Evolutionary conservation across 2,329 filamentous ascomycete genomes (phyloP).

Genomic region (Phialophora verrucosa): DNA sequence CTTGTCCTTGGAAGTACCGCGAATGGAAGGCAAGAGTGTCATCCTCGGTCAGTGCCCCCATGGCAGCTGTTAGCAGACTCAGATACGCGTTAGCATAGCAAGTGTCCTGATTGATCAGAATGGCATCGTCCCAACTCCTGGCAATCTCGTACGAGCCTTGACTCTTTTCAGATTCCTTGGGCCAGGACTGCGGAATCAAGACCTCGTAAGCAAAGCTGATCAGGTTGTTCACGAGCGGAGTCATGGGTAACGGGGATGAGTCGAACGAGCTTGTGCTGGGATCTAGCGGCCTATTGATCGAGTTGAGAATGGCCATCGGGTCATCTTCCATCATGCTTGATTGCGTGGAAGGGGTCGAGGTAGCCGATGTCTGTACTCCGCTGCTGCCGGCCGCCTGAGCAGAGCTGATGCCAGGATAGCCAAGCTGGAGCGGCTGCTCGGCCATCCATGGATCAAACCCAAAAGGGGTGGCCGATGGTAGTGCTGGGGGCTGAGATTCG

Average conservation of each 20-base stretch:
- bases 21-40: conserved; percentile 32
- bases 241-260: conserved; percentile 16
- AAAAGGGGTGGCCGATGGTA: conserved; percentile 20
- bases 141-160: conserved; percentile 32
- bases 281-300: conserved; percentile 22
- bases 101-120: conserved; percentile 32
- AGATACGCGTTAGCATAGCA: conserved; percentile 37
- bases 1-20: conserved; percentile 36
- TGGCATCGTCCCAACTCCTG: conserved; percentile 33
- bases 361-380: conserved; percentile 20
- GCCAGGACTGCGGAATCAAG: conserved; percentile 36
- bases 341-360: conserved; percentile 30
- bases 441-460: conserved; percentile 34
- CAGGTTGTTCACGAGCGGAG: conserved; percentile 31
- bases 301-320: conserved; percentile 16
- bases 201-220: conserved; percentile 36
- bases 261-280: conserved; percentile 23
- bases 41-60: conserved; percentile 30
- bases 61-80: conserved; percentile 33
- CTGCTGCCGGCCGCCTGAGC: conserved; percentile 21
- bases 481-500: conserved; percentile 18
- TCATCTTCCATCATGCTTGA: conserved; percentile 32
- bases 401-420: conserved; percentile 30
- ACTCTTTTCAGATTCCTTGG: conserved; percentile 29
- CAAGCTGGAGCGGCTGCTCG: conserved; percentile 33